Evolutionary conservation across 164 flowering plant species (phyloP).

Genomic region (Annona squamosa): DNA sequence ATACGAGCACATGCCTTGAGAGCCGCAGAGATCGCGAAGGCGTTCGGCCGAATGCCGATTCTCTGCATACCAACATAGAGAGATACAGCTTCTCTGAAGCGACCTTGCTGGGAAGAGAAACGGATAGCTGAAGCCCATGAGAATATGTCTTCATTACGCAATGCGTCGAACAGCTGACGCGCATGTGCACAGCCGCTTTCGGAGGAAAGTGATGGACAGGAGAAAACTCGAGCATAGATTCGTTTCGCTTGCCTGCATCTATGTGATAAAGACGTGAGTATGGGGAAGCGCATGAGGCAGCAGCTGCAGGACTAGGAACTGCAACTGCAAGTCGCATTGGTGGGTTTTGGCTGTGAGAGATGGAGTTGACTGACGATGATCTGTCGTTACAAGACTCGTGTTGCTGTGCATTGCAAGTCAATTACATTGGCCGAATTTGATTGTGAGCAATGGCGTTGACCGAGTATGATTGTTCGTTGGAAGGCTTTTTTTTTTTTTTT

Average conservation of each 20-base stretch:
- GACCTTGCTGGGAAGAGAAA: conserved; percentile 19
- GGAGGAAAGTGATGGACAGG: conserved; percentile 1
- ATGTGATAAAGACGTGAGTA: not conserved
- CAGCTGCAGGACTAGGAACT: not conserved
- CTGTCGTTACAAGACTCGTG: not conserved
- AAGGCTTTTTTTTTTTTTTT: too few species aligned
- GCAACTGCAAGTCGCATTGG: not conserved
- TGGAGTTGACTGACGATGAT: not conserved
- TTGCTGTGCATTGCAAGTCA: not conserved
- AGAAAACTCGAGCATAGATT: conserved; percentile 6
- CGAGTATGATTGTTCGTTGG: too few species aligned
- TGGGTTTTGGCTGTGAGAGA: not conserved
- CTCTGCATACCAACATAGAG: conserved; percentile 23
- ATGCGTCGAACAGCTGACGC: conserved; percentile 14
- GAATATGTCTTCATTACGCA: conserved; percentile 12
- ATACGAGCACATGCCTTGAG: conserved; percentile 32
- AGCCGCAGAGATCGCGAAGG: conserved; percentile 29
- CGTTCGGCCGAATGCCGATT: conserved; percentile 10
- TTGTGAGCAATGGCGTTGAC: not conserved
- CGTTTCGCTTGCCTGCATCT: conserved; percentile 7
- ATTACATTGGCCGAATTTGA: not conserved
- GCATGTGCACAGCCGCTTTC: conserved; percentile 4
- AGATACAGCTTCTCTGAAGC: conserved; percentile 27
- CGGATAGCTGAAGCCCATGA: conserved; percentile 24
- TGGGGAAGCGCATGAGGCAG: not conserved